These are phyloP conservation scores for Coniosporium apollinis DNA, from an alignment of 495 filamentous ascomycete species.

Conservation along the genomic window DNA sequence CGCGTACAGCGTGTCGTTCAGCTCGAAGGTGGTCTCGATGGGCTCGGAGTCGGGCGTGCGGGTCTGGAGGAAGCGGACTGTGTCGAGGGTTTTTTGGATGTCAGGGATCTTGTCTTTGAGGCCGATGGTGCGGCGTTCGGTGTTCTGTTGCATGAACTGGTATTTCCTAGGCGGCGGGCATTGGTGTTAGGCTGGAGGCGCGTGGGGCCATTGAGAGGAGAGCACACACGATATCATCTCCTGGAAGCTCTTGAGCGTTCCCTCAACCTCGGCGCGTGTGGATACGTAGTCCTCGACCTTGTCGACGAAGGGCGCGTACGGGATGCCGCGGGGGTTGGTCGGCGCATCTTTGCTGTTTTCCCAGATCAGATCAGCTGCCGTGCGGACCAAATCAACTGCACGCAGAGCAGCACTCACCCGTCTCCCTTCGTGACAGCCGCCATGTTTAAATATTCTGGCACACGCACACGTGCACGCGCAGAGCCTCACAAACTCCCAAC, in stretches of 20 bases:
- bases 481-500: too few species aligned
- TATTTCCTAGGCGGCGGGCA: constrained; percentile 50
- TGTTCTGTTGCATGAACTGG: constrained; percentile 97
- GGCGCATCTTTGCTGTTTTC: constrained; percentile 33
- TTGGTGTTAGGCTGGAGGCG: not conserved
- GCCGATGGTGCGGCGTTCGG: constrained; percentile 61
- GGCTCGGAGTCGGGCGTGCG: constrained; percentile 40
- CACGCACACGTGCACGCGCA: too few species aligned
- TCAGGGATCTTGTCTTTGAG: constrained; percentile 92
- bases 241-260: constrained; percentile 80
- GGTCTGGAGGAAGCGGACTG: constrained; percentile 63
- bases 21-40: constrained; percentile 82
- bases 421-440: too few species aligned
- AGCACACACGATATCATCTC: constrained; percentile 95
- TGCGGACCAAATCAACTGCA: too few species aligned
- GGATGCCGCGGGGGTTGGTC: constrained; percentile 88
- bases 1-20: constrained; percentile 91
- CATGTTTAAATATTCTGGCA: too few species aligned
- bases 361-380: too few species aligned
- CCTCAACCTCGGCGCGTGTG: constrained; percentile 71
- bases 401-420: too few species aligned
- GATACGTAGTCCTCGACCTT: constrained; percentile 91
- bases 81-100: constrained; percentile 94
- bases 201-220: not conserved
- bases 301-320: constrained; percentile 87